Percentiles rank a stretch among this genome's conserved stretches.
Conservation (phyloP, 208 protist species). For the Crithidia mellificae region DNA sequence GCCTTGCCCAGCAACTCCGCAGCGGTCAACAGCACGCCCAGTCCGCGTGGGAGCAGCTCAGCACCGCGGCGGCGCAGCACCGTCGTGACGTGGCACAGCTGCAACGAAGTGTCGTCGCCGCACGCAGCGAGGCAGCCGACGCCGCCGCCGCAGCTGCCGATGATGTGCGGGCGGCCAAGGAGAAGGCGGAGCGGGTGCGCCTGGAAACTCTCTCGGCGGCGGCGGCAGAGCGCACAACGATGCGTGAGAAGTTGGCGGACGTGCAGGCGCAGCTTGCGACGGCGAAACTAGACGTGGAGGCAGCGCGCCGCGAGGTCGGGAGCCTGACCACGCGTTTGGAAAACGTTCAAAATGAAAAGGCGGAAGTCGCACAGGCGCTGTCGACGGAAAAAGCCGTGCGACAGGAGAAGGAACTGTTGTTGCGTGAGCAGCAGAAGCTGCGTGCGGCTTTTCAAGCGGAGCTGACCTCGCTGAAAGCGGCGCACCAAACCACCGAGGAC, state of each 20-base stretch:
- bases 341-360: constrained; percentile 1
- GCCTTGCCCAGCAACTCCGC: constrained; percentile 33
- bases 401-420: constrained; percentile 3
- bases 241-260: constrained; percentile 32
- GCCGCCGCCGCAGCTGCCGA: constrained; percentile 29
- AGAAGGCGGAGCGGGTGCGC: constrained; percentile 28
- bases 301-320: constrained; percentile 4
- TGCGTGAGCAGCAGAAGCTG: constrained; percentile 22
- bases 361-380: constrained; percentile 5
- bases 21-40: constrained; percentile 27
- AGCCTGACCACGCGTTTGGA: background rate
- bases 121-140: constrained; percentile 21
- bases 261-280: constrained; percentile 33
- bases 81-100: constrained; percentile 34
- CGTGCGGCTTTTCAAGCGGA: constrained; percentile 27
- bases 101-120: constrained; percentile 19
- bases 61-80: constrained; percentile 10
- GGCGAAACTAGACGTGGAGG: constrained; percentile 16
- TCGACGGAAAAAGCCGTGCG: background rate
- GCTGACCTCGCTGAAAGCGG: constrained; percentile 24
- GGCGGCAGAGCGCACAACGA: constrained; percentile 33
- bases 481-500: constrained; percentile 19
- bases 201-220: constrained; percentile 26
- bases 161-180: constrained; percentile 21
- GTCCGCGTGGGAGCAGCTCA: constrained; percentile 31